phyloP scores from a whole-genome alignment of 441 rosid species.

The Populus tomentosa region DNA sequence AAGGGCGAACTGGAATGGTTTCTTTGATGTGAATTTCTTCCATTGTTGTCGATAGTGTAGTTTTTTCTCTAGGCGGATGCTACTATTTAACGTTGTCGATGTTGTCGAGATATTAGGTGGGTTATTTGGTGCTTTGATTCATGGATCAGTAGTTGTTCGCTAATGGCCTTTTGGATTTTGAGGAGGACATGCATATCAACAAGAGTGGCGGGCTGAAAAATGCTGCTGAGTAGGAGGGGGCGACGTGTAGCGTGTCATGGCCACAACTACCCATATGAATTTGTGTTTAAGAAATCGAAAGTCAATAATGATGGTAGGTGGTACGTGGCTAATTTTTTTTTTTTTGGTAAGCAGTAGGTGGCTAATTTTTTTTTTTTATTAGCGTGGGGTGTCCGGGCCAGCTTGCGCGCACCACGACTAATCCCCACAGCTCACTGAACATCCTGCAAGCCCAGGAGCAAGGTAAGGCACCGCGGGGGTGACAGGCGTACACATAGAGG shows the following conservation, averaged over 20 bases:
- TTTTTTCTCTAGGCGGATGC: not conserved
- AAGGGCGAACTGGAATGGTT: constrained; percentile 44
- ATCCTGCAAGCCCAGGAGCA: no score
- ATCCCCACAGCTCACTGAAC: no score
- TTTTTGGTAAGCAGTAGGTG: no score
- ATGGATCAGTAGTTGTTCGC: not conserved
- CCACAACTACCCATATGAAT: not conserved
- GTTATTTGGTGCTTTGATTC: not conserved
- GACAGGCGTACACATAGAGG: no score
- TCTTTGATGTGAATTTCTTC: constrained; percentile 36
- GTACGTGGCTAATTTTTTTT: not conserved
- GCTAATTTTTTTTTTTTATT: no score
- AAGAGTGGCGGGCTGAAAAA: not conserved
- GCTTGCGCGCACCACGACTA: no score
- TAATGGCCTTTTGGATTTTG: not conserved
- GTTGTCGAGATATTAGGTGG: not conserved
- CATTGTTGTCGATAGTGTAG: constrained; percentile 19
- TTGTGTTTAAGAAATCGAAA: no score
- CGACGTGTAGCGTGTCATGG: not conserved
- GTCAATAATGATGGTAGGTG: no score
- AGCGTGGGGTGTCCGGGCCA: no score
- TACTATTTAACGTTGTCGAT: not conserved
- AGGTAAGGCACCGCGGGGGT: no score
- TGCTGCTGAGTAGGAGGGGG: not conserved
- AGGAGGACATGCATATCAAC: not conserved